Base-by-base conservation (phyloP, 768 basidiomycete genomes). In the Omphalotus guepiniiformis region DNA sequence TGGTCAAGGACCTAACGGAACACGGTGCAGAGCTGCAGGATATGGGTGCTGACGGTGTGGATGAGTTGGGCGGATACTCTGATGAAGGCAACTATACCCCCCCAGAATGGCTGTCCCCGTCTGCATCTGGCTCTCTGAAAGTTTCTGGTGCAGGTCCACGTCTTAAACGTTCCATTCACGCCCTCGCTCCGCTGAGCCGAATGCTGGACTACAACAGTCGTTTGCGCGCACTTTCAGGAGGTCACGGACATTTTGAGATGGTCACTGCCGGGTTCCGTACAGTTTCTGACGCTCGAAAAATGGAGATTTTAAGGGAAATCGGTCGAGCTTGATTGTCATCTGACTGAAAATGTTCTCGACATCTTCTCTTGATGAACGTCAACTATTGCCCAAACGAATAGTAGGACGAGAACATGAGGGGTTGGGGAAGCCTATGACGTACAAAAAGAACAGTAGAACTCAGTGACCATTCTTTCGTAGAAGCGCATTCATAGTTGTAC, bases 1-100 rank as follows among this genome's bases (percentile, higher is more conserved):
- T 88, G 18, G 78, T 91, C 38, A 88, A 84, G 57, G 91, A 93
- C 56, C 67, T 93, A n/a, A 86, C 85, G 8, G 89, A 92, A 59
- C 78, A 84, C 50, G 80, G 82, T 2, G 89, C 87, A n/a, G 88
- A 91, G 58, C 69, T 93, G 9, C 63, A 82, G 19, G 85, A 89
- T 54, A 74, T 93, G 18, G 76, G 71, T 3, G 50, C 58, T 22
- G 50, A 62, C 5, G 62, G 60, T 16, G 60, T 67, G 9, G 73
- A 70, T 29, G 67, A 65, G 16, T 57, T 64, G 6, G 74, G 66
- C 15, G 70, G 75, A 12, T 85, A 77, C 58, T 56, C 76, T 3
- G 69, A 69, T n/a, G 79, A 87, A 43, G 82, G 79, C 7, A 63
- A 88, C 2, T 93, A 92, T 57, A 64, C 90, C 8, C 91, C 90